These are phyloP conservation scores for Podospora bellae-mahoneyi DNA, from an alignment of 495 filamentous ascomycete species.

Conservation along the genomic window DNA sequence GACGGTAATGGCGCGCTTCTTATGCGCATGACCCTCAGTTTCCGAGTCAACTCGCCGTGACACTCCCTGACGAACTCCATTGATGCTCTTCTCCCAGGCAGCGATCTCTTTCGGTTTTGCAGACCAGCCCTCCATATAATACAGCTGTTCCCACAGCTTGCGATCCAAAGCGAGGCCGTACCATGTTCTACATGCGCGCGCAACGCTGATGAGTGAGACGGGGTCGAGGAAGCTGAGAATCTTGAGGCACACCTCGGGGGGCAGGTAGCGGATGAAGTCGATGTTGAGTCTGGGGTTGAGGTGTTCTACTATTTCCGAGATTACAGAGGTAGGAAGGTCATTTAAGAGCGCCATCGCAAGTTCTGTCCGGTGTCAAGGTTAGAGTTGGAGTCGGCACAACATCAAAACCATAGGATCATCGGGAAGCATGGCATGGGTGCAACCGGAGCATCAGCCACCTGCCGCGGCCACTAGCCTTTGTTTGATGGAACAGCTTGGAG, in stretches of 20 bases:
- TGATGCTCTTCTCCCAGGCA: conserved; percentile 61
- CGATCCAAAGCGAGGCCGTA: conserved; percentile 75
- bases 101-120: conserved; percentile 62
- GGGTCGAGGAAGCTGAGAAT: conserved; percentile 83
- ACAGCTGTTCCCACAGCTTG: conserved; percentile 80
- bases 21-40: conserved; percentile 42
- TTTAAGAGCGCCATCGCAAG: conserved; percentile 64
- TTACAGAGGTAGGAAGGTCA: conserved; percentile 68
- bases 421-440: background rate
- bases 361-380: conserved; percentile 36
- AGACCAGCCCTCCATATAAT: conserved; percentile 80
- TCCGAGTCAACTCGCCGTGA: conserved; percentile 33
- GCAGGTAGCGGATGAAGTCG: conserved; percentile 81
- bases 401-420: background rate
- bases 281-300: conserved; percentile 81
- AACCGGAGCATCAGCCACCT: background rate
- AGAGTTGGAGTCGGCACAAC: background rate
- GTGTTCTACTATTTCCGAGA: conserved; percentile 70
- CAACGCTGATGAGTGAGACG: conserved; percentile 69
- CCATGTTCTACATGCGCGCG: conserved; percentile 77
- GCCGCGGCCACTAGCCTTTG: background rate
- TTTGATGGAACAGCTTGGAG: background rate
- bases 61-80: conserved; percentile 29
- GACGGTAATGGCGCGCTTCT: conserved; percentile 47
- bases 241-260: conserved; percentile 82